Percentiles rank a stretch among this genome's conserved stretches.
These are phyloP conservation scores for Phytophthora boehmeriae DNA, from an alignment of 352 stramenopile genomes.

Conservation along the genomic window DNA sequence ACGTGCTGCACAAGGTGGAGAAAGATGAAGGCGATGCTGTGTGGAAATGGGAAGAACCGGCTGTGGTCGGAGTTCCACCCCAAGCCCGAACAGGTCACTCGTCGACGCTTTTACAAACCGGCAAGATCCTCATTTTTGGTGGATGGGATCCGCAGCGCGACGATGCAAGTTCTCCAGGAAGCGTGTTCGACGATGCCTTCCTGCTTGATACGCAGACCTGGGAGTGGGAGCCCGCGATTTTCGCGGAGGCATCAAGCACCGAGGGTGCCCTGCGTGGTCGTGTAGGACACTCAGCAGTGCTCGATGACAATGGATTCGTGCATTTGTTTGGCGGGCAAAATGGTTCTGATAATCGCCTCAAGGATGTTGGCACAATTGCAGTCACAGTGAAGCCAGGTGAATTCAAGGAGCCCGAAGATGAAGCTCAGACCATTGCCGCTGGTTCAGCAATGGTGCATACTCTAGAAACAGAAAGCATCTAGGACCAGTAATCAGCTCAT, in stretches of 20 bases:
- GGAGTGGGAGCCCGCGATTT: slow-evolving; percentile 83
- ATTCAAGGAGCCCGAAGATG: slow-evolving; percentile 1
- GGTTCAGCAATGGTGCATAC: background rate
- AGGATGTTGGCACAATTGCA: slow-evolving; percentile 74
- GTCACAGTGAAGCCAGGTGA: slow-evolving; percentile 30
- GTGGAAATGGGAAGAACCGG: slow-evolving; percentile 92
- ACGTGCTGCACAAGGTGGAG: slow-evolving; percentile 85
- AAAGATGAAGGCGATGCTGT: slow-evolving; percentile 22
- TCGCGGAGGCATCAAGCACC: slow-evolving; percentile 29
- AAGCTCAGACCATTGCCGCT: background rate
- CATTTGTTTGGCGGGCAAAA: slow-evolving; percentile 91
- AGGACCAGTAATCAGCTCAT: background rate
- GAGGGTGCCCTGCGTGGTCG: slow-evolving; percentile 45
- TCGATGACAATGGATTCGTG: slow-evolving; percentile 71
- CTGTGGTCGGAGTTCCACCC: slow-evolving; percentile 72
- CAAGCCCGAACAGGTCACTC: slow-evolving; percentile 89
- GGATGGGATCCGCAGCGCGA: slow-evolving; percentile 92
- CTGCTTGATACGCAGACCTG: slow-evolving; percentile 91
- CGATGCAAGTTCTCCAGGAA: slow-evolving; percentile 43
- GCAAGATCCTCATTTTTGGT: slow-evolving; percentile 91
- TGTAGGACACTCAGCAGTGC: slow-evolving; percentile 86
- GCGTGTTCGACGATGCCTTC: slow-evolving; percentile 91
- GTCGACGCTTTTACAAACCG: slow-evolving; percentile 85
- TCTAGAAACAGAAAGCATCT: slow-evolving; percentile 21
- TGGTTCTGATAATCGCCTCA: slow-evolving; percentile 76